Conservation (phyloP, 2,329 filamentous ascomycete species). For the Exophiala bonariae region DNA sequence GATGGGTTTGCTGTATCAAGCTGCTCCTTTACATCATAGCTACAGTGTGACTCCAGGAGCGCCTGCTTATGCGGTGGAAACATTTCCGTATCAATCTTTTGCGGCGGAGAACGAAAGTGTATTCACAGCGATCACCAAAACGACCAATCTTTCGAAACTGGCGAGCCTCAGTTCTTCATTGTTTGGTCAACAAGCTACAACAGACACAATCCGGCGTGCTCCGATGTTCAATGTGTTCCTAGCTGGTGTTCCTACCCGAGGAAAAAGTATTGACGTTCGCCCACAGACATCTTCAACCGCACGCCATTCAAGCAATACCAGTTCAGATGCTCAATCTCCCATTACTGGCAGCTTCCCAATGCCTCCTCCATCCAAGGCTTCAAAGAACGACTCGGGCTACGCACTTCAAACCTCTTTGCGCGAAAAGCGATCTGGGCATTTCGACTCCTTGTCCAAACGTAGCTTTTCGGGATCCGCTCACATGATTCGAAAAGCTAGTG, state of each 20-base stretch:
- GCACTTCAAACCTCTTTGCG: slow-evolving; percentile 80
- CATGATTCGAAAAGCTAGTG: slow-evolving; percentile 57
- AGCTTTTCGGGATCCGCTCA: slow-evolving; percentile 71
- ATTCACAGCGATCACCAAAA: slow-evolving; percentile 70
- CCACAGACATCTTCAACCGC: slow-evolving; percentile 69
- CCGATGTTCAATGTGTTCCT: slow-evolving; percentile 91
- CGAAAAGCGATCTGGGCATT: slow-evolving; percentile 93
- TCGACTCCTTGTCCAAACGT: slow-evolving; percentile 75
- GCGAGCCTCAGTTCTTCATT: slow-evolving; percentile 86
- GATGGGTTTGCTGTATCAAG: slow-evolving; percentile 80
- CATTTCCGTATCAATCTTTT: slow-evolving; percentile 87
- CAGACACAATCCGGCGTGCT: slow-evolving; percentile 49
- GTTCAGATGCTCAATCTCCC: slow-evolving; percentile 62
- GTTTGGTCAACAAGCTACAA: slow-evolving; percentile 69
- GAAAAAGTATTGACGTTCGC: slow-evolving; percentile 44
- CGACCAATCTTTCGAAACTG: slow-evolving; percentile 77
- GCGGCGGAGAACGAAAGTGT: slow-evolving; percentile 80
- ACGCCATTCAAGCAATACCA: slow-evolving; percentile 57
- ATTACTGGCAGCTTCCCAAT: slow-evolving; percentile 75
- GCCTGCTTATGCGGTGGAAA: slow-evolving; percentile 88
- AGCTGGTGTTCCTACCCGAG: slow-evolving; percentile 61
- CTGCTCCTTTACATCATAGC: slow-evolving; percentile 83
- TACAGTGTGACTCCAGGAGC: slow-evolving; percentile 86
- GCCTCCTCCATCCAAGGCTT: slow-evolving; percentile 75
- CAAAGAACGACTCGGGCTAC: slow-evolving; percentile 87